Conservation (phyloP, 805 yeast genomes). For the Wickerhamomyces tratensis region DNA sequence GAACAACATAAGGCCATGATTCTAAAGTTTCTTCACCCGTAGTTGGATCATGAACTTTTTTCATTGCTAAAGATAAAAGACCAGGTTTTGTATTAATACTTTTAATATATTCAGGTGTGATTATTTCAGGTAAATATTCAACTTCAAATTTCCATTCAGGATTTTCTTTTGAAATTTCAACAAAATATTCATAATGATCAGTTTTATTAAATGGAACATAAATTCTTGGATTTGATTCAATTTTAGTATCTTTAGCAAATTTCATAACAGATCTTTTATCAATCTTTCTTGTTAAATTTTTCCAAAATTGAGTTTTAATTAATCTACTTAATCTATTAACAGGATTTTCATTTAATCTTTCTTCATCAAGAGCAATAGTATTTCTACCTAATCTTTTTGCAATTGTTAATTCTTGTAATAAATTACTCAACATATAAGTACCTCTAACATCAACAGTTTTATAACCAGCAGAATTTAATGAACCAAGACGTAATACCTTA, state of each 20-base stretch:
- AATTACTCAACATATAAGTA: constrained; percentile 79
- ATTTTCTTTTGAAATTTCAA: constrained; percentile 37
- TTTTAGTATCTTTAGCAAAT: constrained; percentile 75
- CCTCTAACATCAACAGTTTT: constrained; percentile 70
- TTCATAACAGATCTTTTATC: constrained; percentile 50
- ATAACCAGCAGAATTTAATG: constrained; percentile 78
- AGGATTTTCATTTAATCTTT: constrained; percentile 78
- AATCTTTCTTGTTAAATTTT: constrained; percentile 59
- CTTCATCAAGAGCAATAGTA: constrained; percentile 74
- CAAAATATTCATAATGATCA: constrained; percentile 68
- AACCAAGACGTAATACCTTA: constrained; percentile 68
- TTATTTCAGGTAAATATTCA: constrained; percentile 61
- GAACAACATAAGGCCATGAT: constrained; percentile 85
- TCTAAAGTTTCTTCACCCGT: constrained; percentile 39
- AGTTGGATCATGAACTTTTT: constrained; percentile 37
- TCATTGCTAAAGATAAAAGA: constrained; percentile 69
- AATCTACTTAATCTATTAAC: constrained; percentile 67
- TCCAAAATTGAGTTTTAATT: constrained; percentile 76
- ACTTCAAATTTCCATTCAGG: constrained; percentile 61
- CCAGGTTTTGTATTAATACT: constrained; percentile 82
- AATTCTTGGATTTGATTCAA: constrained; percentile 61
- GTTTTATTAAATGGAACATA: constrained; percentile 63
- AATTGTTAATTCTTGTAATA: constrained; percentile 80
- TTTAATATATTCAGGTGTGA: constrained; percentile 70
- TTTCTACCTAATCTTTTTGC: constrained; percentile 76